These are phyloP conservation scores for Podospora fimiseda DNA, from an alignment of 495 filamentous ascomycete genomes.

Conservation along the genomic window DNA sequence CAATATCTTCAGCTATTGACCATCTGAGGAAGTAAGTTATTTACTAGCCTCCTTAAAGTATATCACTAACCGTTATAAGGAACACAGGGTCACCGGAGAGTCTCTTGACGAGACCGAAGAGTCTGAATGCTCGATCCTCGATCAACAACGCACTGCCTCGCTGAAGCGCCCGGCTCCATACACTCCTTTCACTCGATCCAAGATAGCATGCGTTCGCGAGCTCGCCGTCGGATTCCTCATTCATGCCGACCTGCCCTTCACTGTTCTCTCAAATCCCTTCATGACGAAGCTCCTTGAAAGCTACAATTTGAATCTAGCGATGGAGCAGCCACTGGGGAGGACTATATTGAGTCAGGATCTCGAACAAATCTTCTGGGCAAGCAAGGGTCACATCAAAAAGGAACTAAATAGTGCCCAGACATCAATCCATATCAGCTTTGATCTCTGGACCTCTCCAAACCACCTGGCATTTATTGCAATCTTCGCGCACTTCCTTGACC, in stretches of 20 bases:
- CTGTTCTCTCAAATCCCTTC: not conserved
- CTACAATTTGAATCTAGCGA: not conserved
- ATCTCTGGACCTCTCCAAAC: not conserved
- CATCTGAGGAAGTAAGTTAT: no score
- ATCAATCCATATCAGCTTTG: not conserved
- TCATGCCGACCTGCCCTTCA: not conserved
- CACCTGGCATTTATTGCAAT: not conserved
- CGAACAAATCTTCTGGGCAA: not conserved
- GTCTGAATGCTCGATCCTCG: constrained; percentile 10
- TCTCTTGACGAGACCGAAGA: not conserved
- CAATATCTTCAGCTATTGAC: no score
- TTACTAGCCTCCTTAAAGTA: no score
- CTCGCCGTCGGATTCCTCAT: not conserved
- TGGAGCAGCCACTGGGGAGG: not conserved
- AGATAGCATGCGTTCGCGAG: not conserved
- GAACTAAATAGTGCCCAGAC: not conserved
- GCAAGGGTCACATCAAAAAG: not conserved
- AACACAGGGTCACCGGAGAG: not conserved
- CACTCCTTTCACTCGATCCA: not conserved
- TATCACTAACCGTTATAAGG: no score
- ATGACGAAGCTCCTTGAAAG: not conserved
- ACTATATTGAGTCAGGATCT: not conserved
- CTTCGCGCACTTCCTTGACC: not conserved
- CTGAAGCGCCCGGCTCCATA: not conserved
- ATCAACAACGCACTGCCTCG: not conserved